phyloP scores from a whole-genome alignment of 2,329 filamentous ascomycete species.

The Aspergillus puulaauensis region DNA sequence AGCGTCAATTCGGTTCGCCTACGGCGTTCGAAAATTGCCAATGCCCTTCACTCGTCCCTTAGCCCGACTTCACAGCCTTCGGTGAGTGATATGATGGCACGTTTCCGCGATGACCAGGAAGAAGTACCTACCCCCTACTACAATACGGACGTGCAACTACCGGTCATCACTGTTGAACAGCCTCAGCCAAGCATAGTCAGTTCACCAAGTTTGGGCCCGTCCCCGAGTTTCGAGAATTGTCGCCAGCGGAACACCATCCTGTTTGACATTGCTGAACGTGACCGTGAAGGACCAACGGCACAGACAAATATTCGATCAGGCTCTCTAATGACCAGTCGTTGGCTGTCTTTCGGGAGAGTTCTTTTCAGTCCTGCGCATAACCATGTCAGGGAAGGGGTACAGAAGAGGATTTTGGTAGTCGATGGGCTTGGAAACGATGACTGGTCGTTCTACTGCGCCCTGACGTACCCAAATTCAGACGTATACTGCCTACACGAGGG shows the following conservation, averaged over 20 bases:
- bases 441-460: conserved; percentile 53
- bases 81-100: conserved; percentile 53
- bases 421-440: conserved; percentile 53
- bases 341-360: conserved; percentile 52
- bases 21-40: conserved; percentile 52
- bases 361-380: conserved; percentile 52
- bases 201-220: conserved; percentile 24
- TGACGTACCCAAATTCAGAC: conserved; percentile 47
- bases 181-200: conserved; percentile 27
- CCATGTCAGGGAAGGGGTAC: conserved; percentile 40
- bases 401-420: conserved; percentile 48
- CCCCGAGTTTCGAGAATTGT: conserved; percentile 27
- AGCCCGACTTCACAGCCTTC: conserved; percentile 54
- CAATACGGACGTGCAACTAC: conserved; percentile 18
- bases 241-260: conserved; percentile 34
- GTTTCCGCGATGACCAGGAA: conserved; percentile 43
- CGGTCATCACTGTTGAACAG: conserved; percentile 21
- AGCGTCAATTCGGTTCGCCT: conserved; percentile 40
- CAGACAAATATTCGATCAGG: conserved; percentile 50
- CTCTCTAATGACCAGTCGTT: conserved; percentile 52
- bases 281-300: conserved; percentile 40
- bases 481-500: conserved; percentile 46
- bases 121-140: conserved; percentile 23
- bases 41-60: conserved; percentile 50
- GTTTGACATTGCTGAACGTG: conserved; percentile 43